These are phyloP conservation scores for Exobasidium rhododendri DNA, from an alignment of 1,284 basidiomycete species.

Conservation along the genomic window DNA sequence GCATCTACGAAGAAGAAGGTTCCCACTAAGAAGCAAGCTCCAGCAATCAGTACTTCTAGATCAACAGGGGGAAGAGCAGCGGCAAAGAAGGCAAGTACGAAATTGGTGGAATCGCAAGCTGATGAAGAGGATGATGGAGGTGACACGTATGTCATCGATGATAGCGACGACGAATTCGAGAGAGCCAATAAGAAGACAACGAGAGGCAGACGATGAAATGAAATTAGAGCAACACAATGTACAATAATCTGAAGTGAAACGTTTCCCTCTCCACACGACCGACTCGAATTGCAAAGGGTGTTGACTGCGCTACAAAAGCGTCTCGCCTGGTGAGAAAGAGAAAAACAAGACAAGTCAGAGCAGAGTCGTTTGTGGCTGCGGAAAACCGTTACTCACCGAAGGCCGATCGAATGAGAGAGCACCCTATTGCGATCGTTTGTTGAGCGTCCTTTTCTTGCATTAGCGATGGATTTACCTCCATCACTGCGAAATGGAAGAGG, in stretches of 20 bases:
- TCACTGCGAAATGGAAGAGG: slow-evolving; percentile 20
- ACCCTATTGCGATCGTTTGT: slow-evolving; percentile 89
- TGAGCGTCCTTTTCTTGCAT: slow-evolving; percentile 66
- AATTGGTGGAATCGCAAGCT: slow-evolving; percentile 20
- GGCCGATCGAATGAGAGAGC: slow-evolving; percentile 83
- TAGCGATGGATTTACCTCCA: slow-evolving; percentile 96
- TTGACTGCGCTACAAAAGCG: not conserved
- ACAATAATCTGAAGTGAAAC: too few relatives aligned
- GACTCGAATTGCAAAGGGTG: too few relatives aligned
- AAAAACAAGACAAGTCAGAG: not conserved
- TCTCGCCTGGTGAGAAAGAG: not conserved
- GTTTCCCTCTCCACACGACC: too few relatives aligned
- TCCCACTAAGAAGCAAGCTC: not conserved
- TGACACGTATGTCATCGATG: slow-evolving; percentile 25
- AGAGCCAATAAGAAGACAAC: not conserved
- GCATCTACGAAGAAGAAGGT: slow-evolving; percentile 1
- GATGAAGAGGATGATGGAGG: slow-evolving; percentile 40
- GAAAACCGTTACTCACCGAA: slow-evolving; percentile 75
- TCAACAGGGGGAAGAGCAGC: slow-evolving; percentile 2
- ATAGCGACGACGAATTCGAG: slow-evolving; percentile 23
- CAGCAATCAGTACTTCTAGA: not conserved
- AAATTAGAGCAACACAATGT: not conserved
- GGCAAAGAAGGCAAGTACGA: slow-evolving; percentile 7
- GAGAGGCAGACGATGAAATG: not conserved
- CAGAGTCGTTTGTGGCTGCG: too few relatives aligned